Conservation (phyloP, 225 moss, liverwort and hornwort species). For the Polytrichum commune region DNA sequence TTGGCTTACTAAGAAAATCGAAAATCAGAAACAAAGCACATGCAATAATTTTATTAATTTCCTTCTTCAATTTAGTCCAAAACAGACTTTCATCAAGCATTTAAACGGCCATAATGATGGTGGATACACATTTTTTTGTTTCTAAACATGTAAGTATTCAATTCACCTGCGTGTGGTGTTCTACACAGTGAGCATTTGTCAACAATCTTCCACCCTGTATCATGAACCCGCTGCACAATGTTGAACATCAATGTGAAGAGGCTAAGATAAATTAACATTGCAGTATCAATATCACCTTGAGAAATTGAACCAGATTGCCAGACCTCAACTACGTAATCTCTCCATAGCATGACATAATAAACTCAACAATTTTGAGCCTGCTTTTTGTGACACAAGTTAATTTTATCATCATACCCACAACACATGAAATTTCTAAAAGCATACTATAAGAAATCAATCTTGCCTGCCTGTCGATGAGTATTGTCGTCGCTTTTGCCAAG, state of each 20-base stretch:
- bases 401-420: neutral
- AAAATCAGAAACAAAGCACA: too few species aligned
- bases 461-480: conserved; percentile 99
- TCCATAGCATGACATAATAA: neutral
- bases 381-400: too few species aligned
- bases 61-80: too few species aligned
- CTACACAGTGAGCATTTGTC: conserved; percentile 99
- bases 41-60: too few species aligned
- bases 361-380: too few species aligned
- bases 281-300: too few species aligned
- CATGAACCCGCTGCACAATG: conserved; percentile 96
- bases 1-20: too few species aligned
- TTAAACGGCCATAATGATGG: too few species aligned
- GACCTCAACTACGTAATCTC: neutral
- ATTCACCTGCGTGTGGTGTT: conserved; percentile 93
- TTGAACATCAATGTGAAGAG: conserved; percentile 14
- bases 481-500: conserved; percentile 98
- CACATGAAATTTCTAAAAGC: neutral
- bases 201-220: conserved; percentile 86
- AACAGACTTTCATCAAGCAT: too few species aligned
- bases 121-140: too few species aligned
- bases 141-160: too few species aligned
- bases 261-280: neutral
- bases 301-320: too few species aligned
- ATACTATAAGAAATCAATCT: conserved; percentile 27